Base-by-base conservation (phyloP, 805 yeast genomes). In the Candida michaelii region DNA sequence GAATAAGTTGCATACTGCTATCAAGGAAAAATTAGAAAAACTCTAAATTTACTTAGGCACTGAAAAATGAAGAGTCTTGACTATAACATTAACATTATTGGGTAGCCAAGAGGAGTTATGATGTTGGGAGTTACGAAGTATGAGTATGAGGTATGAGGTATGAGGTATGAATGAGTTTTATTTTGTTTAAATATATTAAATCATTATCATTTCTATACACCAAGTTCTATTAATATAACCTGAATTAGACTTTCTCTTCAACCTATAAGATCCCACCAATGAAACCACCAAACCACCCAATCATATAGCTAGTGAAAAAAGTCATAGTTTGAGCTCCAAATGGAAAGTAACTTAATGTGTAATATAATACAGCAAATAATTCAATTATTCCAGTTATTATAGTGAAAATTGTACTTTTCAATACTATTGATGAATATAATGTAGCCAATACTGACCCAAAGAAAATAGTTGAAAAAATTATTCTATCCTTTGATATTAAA, bases 281-380 rank as follows among this genome's bases (percentile, higher is more conserved):
- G 52, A 77, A 66, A 2, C 76, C 75, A 3, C 75, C 74, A 13
- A 71, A 40, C 52, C 68, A 71, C 4, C 76, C 75, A 16, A 66
- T 56, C 27, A 65, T 58, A 55, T 74, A 65, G 46, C 73, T 69
- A 18, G 75, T 59, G 46, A 77, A 63, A 75, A 74, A 67, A 27
- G 76, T 70, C 53, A 74, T 58, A 2, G 95, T 85, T 47, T 85
- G 84, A 1, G 91, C 86, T 10, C 99, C 99, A 67, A 90, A 85
- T 11, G 99, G 99, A 75, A 93, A 91, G 63, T 93, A 93, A 55
- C 96, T 86, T 31, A 91, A 73, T 0, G 93, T 83, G 61, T 93
- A 93, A 72, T 90, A 90, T 4, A 89, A 55, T n/a, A 93, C 89
- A 1, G 97, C 91, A 43, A 93, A 63, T 7, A 90, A 69, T 62